A percentile compares a stretch with the other conserved stretches of the same genome.
Conservation (phyloP, 1,284 basidiomycete species). For the Sanghuangporus weigelae region DNA sequence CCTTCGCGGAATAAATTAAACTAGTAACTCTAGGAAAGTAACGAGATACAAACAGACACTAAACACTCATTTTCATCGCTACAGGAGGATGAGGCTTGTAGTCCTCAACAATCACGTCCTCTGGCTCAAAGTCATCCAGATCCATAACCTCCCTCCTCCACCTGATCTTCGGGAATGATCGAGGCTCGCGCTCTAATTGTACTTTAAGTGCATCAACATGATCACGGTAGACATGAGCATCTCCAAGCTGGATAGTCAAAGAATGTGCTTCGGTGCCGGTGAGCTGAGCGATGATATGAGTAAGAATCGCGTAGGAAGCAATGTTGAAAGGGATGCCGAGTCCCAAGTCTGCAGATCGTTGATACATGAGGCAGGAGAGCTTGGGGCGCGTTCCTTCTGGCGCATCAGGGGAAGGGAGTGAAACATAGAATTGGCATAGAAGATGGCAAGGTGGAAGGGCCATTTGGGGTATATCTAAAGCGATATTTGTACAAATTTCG, state of each 20-base stretch:
- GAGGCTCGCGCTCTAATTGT: constrained; percentile 78
- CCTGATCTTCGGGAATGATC: constrained; percentile 77
- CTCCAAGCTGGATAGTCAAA: constrained; percentile 90
- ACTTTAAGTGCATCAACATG: constrained; percentile 83
- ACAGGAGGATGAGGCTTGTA: constrained; percentile 87
- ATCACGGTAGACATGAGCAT: constrained; percentile 94
- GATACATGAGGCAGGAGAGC: constrained; percentile 96
- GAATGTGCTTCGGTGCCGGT: constrained; percentile 86
- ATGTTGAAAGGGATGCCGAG: constrained; percentile 99
- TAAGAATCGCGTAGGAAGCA: constrained; percentile 93
- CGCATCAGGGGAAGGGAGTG: constrained; percentile 55
- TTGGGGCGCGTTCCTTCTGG: constrained; percentile 55
- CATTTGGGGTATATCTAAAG: constrained; percentile 84
- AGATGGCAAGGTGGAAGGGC: constrained; percentile 98
- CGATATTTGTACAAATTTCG: neutral
- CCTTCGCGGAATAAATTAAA: neutral
- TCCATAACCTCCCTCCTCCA: constrained; percentile 63
- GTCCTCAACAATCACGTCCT: constrained; percentile 82
- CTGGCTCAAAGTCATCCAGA: constrained; percentile 81
- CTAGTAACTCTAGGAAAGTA: too few relatives aligned
- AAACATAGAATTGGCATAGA: constrained; percentile 98
- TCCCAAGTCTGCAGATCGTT: constrained; percentile 94
- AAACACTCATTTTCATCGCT: constrained; percentile 98
- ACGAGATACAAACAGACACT: constrained; percentile 17
- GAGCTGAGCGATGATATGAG: constrained; percentile 93